phyloP scores from a whole-genome alignment of 1,139 yeast genomes.

The Yamadazyma taylorii region DNA sequence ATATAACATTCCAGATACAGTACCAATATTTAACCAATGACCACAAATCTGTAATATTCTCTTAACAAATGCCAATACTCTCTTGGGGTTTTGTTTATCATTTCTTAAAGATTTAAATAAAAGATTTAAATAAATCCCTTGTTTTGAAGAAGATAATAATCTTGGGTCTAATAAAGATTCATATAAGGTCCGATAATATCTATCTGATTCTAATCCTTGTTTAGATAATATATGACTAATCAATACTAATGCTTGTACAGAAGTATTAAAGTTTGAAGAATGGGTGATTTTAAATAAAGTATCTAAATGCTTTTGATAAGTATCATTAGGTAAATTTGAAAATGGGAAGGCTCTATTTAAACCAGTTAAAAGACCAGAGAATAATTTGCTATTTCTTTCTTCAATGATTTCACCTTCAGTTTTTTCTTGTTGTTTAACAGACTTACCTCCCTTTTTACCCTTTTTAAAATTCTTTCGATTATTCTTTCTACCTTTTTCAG shows the following conservation, averaged over 20 bases:
- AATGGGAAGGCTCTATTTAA: slow-evolving; percentile 96
- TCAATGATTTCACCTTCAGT: slow-evolving; percentile 71
- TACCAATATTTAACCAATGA: slow-evolving; percentile 87
- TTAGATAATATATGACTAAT: slow-evolving; percentile 70
- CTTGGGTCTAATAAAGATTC: slow-evolving; percentile 88
- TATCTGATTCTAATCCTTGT: slow-evolving; percentile 61
- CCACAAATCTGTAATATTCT: slow-evolving; percentile 82
- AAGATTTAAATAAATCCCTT: slow-evolving; percentile 83
- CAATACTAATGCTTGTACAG: slow-evolving; percentile 87
- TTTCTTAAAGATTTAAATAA: slow-evolving; percentile 79
- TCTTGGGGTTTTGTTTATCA: slow-evolving; percentile 55
- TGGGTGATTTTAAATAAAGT: slow-evolving; percentile 89
- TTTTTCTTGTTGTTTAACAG: slow-evolving; percentile 64
- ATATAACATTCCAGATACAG: slow-evolving; percentile 85
- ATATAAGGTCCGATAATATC: slow-evolving; percentile 86
- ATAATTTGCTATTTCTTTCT: slow-evolving; percentile 81
- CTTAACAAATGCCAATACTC: slow-evolving; percentile 89
- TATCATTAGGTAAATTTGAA: slow-evolving; percentile 69
- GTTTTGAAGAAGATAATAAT: slow-evolving; percentile 79
- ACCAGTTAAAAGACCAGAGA: slow-evolving; percentile 92
- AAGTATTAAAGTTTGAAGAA: slow-evolving; percentile 90
- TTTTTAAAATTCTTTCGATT: slow-evolving; percentile 49
- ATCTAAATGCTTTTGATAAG: slow-evolving; percentile 76
- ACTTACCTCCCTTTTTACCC: slow-evolving; percentile 78
- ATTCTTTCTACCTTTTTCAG: slow-evolving; percentile 54